Evolutionary conservation across 192 early-diverging fungal species (phyloP).

Genomic region (Mortierella hygrophila): DNA sequence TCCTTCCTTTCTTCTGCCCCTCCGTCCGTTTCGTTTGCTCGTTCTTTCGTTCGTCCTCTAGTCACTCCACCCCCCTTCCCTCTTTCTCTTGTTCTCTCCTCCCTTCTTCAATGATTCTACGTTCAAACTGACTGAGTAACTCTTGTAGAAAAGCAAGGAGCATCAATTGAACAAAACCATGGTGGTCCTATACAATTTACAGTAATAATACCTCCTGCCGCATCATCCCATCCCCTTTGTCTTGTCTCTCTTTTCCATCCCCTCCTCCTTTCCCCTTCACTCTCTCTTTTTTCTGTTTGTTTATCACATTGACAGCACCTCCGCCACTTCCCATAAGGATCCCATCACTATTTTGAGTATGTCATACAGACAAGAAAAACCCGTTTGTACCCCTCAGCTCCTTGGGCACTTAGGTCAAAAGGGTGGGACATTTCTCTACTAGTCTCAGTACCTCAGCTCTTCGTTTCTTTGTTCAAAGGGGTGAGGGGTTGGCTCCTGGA

Average conservation of each 20-base stretch:
- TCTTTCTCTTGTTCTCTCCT: background rate
- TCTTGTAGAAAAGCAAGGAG: conserved; percentile 26
- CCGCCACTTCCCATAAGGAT: background rate
- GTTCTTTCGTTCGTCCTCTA: background rate
- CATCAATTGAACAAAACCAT: background rate
- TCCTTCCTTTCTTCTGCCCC: background rate
- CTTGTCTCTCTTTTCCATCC: conserved; percentile 6
- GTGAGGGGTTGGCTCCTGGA: background rate
- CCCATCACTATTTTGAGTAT: background rate
- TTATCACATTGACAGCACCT: background rate
- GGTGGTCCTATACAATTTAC: background rate
- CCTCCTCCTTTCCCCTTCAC: conserved; percentile 4
- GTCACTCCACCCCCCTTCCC: background rate
- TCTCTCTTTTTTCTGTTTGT: conserved; percentile 4
- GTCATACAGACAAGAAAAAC: background rate
- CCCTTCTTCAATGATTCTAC: background rate
- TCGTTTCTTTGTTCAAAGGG: background rate
- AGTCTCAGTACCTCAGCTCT: background rate
- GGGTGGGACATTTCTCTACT: background rate
- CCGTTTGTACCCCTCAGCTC: background rate
- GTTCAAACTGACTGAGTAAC: background rate
- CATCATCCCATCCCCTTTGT: conserved; percentile 30
- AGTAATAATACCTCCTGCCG: conserved; percentile 15
- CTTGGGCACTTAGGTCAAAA: background rate
- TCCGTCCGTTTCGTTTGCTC: background rate